These are phyloP conservation scores for Phlyctochytrium planicorne DNA, from an alignment of 192 early-diverging fungal genomes.

Conservation along the genomic window DNA sequence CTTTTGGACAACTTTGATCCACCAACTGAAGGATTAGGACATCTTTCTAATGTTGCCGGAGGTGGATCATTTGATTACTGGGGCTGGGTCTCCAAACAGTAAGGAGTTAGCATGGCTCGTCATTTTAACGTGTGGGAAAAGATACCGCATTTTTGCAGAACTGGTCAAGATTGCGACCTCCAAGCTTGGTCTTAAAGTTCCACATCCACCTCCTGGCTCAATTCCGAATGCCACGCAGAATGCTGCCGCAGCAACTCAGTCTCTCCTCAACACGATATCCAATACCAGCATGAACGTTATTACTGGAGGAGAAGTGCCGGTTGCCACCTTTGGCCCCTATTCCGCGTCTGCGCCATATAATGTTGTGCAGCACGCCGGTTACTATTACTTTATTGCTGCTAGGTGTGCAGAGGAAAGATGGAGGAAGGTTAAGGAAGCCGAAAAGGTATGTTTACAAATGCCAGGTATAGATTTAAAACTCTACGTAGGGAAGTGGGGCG, in stretches of 20 bases:
- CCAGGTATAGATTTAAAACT: not conserved
- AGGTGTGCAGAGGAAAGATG: slow-evolving; percentile 71
- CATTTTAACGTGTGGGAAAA: slow-evolving; percentile 18
- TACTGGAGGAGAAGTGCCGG: slow-evolving; percentile 32
- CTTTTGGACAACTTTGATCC: not conserved
- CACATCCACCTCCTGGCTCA: slow-evolving; percentile 56
- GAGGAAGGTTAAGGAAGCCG: slow-evolving; percentile 49
- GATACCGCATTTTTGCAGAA: slow-evolving; percentile 77
- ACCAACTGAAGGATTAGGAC: slow-evolving; percentile 22
- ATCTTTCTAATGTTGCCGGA: slow-evolving; percentile 41
- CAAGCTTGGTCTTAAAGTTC: slow-evolving; percentile 66
- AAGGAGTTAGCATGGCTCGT: slow-evolving; percentile 15
- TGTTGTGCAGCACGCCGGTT: slow-evolving; percentile 83
- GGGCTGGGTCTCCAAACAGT: slow-evolving; percentile 81
- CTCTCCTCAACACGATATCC: slow-evolving; percentile 27
- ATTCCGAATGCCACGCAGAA: slow-evolving; percentile 8
- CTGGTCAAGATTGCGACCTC: slow-evolving; percentile 64
- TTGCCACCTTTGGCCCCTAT: slow-evolving; percentile 34
- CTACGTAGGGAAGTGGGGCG: not conserved
- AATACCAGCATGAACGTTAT: slow-evolving; percentile 29
- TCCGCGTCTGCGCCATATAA: slow-evolving; percentile 59
- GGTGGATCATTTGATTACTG: slow-evolving; percentile 85
- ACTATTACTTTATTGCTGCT: slow-evolving; percentile 77
- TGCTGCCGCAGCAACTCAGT: slow-evolving; percentile 9
- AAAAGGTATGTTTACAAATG: slow-evolving; percentile 18